Base-by-base conservation (phyloP, 1,139 yeast genomes). In the Geotrichum fermentans region DNA sequence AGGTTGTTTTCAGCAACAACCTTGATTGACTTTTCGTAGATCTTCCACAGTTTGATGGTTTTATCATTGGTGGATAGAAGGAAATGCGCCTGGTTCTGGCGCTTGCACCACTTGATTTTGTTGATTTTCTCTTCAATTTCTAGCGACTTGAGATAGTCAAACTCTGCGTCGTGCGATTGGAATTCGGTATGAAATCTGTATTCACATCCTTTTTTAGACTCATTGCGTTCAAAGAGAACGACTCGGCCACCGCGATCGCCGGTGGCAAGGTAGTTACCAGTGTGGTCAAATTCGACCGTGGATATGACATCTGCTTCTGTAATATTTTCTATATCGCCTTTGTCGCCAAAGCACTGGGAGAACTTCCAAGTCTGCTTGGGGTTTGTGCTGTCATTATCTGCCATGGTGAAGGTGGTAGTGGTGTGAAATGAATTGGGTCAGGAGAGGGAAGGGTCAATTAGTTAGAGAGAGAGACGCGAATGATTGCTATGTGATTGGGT, bases 211-310 rank as follows among this genome's bases (percentile, higher is more conserved):
- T 82, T 81, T 64, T 85, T 85, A 55, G 73, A 69, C 58, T 82
- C 83, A 66, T 88, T 89, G 60, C 97, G 78, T 68, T 92, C 97
- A 69, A 94, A 94, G 51, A 94, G 71, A 13, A 94, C 99, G 37
- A 94, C 97, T 58, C 99, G 78, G 22, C 99, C 99, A 45, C 99
- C 99, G 63, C 92, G 83, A 70, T 94, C 99, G 54, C 99, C 99
- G 1, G 98, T 92, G 52, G 98, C 99, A 54, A 94, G 73, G 63
- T 83, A 94, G 66, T 92, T 88, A 44, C 99, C 99, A 14, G 94
- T 80, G 63, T 83, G 87, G 66, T 94, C 97, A 64, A 94, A 94
- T 70, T 94, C 97, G 38, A 94, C 97, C 1, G 98, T 88, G 24
- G 97, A 86, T 55, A 94, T 92, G 63, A 94, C 90, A 68, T 94